Base-by-base conservation (phyloP, 1,139 yeast genomes). In the Nadsonia commutata region DNA sequence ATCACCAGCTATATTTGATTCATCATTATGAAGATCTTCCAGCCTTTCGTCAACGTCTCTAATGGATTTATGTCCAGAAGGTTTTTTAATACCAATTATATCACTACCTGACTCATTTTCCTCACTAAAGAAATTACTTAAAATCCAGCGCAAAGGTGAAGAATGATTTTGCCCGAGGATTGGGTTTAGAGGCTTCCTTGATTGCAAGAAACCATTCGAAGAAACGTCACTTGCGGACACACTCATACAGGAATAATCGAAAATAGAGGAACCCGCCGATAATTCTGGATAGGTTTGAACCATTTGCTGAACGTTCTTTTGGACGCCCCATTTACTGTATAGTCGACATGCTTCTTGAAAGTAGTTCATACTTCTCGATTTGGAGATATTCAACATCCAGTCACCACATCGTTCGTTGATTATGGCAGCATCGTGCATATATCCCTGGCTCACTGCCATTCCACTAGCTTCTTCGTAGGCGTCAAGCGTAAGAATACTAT, bases 381-480 rank as follows among this genome's bases (percentile, higher is more conserved):
- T 60, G 2, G 64, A 56, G n/a, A 53, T 55, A 2, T 47, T 52
- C n/a, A 56, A 56, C 13, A 73, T 53, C 74, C 75, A 73, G 16
- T 56, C 57, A 2, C 71, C 75, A 56, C 77, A 72, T 18, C 68
- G 57, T 41, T 68, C 67, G 47, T 66, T 61, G 3, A 65, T 64
- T 50, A 68, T 55, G 1, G 72, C 76, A 3, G 64, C 65, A 43
- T 71, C 76, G 36, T 64, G 59, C 52, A 62, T 56, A 23, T 61
- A 54, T 2, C 63, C 62, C 31, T 56, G 49, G 16, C 52, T 51
- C 16, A 57, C 54, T 1, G 74, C 70, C 3, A 48, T 44, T 19
- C 65, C 69, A 18, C 72, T 62, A 0, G 77, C 71, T 36, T 63
- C 69, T 47, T 72, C 75, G 53, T 68, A 74, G 16, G 59, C 50